Evolutionary conservation across 371 early-diverging fungal genomes (phyloP), one percentile per base, ranked within the genome.

Genomic region (Phascolomyces articulosus): DNA sequence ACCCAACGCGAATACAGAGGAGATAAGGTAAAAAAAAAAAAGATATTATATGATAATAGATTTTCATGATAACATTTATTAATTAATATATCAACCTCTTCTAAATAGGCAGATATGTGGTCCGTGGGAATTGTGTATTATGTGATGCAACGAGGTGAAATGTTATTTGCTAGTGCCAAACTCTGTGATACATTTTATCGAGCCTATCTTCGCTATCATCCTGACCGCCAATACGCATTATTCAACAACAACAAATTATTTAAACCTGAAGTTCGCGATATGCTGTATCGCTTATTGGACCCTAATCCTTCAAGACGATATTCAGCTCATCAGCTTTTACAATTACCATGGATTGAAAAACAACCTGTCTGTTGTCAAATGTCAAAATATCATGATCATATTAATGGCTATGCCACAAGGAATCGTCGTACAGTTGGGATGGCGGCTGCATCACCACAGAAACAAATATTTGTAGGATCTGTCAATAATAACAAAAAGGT

Each of bases 41-140:
- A n/a, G n/a, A n/a, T n/a, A n/a, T n/a, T n/a, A n/a, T n/a, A n/a
- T n/a, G n/a, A n/a, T n/a, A n/a, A n/a, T n/a, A n/a, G n/a, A n/a
- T n/a, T n/a, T n/a, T n/a, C n/a, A n/a, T n/a, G n/a, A n/a, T n/a
- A n/a, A n/a, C n/a, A n/a, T n/a, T n/a, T n/a, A n/a, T n/a, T n/a
- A n/a, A n/a, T n/a, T n/a, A n/a, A n/a, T n/a, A n/a, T n/a, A n/a
- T n/a, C n/a, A n/a, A n/a, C n/a, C n/a, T n/a, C n/a, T n/a, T n/a
- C n/a, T n/a, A n/a, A n/a, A n/a, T n/a, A n/a, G n/a, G 88, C 89
- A 13, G 95, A 94, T 64, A 78, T 94, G 41, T 94, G 95, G 95
- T 87, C 92, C 7, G 87, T 85, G 13, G 95, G 91, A 41, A 87
- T 94, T 31, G 87, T 94, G 6, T 90, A 87, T 67, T 91, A 88